Evolutionary conservation across 306 rosid genomes (phyloP), one percentile per base, ranked within the genome.

Genomic region (Luffa aegyptiaca): DNA sequence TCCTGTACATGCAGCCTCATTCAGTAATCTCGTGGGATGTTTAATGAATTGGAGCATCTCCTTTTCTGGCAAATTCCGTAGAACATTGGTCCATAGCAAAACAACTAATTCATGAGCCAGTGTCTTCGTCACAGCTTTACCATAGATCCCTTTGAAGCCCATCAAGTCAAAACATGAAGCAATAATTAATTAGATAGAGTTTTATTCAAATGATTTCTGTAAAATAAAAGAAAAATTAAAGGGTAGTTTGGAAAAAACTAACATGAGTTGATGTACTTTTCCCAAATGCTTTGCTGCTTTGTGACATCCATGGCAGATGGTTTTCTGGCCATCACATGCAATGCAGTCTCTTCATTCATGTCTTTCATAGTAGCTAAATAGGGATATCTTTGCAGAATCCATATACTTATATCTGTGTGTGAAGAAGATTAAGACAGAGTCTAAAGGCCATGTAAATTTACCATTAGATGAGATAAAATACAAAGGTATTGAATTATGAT

Each of bases 291-390:
- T 51, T 21, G 72, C 21, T 13, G 45, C 16, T 36, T 82, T 10
- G 4, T 46, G 65, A 33, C 26, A 13, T 11, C 51, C 46, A 76
- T 76, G 56, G 52, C 83, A 33, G 8, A 35, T 33, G 84, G 81
- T 33, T 71, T 80, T 71, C 75, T 42, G 41, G 84, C 84, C 78
- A 84, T 49, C 20, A 76, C 66, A 69, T 80, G 79, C 76, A 84
- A 70, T 9, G 86, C 82, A 0, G 76, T 69, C 51, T 76, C 42
- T 6, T 39, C 63, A 57, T 57, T 57, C 31, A 0, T 20, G 18
- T 14, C 17, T n/a, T 8, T 57, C 63, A 57, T 57, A 18, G 13
- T 18, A 5, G 63, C 58, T 77, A 84, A 78, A 11, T 48, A 1
- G 16, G 0, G 21, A 53, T 76, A 33, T n/a, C 63, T 64, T 46